Conservation (phyloP, 1,284 basidiomycete genomes). For the Apiotrichum montevideense region DNA sequence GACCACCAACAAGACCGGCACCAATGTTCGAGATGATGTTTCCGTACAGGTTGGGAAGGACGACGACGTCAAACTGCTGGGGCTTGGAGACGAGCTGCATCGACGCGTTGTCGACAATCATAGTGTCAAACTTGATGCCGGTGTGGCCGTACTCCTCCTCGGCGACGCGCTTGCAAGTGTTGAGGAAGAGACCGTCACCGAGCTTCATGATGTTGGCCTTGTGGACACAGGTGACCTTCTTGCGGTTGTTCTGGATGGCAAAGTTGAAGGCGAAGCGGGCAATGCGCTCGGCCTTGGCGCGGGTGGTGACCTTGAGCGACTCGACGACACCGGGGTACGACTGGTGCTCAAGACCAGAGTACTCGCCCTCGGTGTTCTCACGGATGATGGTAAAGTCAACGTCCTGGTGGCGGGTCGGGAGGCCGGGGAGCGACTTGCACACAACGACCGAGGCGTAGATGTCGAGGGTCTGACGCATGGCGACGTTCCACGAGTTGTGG, state of each 20-base stretch:
- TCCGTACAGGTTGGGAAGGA: constrained; percentile 61
- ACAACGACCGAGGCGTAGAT: constrained; percentile 98
- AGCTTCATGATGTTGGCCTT: constrained; percentile 99
- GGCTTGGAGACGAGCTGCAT: constrained; percentile 98
- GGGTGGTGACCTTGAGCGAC: constrained; percentile 94
- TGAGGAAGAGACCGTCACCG: constrained; percentile 98
- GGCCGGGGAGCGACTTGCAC: constrained; percentile 96
- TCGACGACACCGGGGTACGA: constrained; percentile 98
- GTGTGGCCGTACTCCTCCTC: constrained; percentile 84
- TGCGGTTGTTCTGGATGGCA: constrained; percentile 96
- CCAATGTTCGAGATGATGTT: constrained; percentile 98
- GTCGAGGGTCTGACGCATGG: constrained; percentile 98
- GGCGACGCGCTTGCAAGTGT: constrained; percentile 93
- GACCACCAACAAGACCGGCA: constrained; percentile 94
- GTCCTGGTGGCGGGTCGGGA: constrained; percentile 90
- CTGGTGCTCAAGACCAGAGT: constrained; percentile 97
- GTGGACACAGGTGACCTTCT: constrained; percentile 99
- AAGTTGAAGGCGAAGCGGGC: constrained; percentile 98
- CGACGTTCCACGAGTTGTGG: constrained; percentile 99
- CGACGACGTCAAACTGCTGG: constrained; percentile 58
- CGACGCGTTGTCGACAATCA: constrained; percentile 99
- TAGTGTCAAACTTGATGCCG: constrained; percentile 90
- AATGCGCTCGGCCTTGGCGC: constrained; percentile 93
- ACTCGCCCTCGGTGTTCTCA: constrained; percentile 99
- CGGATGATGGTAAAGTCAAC: constrained; percentile 99